phyloP scores from a whole-genome alignment of 2,329 filamentous ascomycete genomes.

The Boeremia lycopersici region DNA sequence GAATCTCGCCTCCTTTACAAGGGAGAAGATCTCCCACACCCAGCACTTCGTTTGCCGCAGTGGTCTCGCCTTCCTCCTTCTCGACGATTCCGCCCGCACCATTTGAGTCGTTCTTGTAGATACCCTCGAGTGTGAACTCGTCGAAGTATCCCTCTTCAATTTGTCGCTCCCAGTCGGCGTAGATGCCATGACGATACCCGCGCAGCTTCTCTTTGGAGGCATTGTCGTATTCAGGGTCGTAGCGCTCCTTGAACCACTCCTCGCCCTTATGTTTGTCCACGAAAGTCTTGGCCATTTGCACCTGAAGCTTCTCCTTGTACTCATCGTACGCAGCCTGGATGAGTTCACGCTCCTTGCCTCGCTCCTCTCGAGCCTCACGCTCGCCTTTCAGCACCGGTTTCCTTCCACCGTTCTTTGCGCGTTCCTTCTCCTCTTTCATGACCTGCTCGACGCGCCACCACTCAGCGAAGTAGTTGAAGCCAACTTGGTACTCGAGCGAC shows the following conservation, averaged over 20 bases:
- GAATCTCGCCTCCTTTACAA: constrained; percentile 79
- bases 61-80: constrained; percentile 94
- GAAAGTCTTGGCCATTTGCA: constrained; percentile 83
- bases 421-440: constrained; percentile 81
- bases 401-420: constrained; percentile 70
- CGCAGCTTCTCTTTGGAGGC: constrained; percentile 75
- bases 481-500: constrained; percentile 77
- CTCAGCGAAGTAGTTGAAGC: constrained; percentile 84
- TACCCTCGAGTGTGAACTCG: constrained; percentile 90
- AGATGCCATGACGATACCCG: constrained; percentile 78
- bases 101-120: constrained; percentile 91
- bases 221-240: constrained; percentile 81
- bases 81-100: constrained; percentile 83
- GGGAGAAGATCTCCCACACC: constrained; percentile 91
- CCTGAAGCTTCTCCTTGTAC: constrained; percentile 69
- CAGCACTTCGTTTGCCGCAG: constrained; percentile 87
- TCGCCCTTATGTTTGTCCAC: constrained; percentile 92
- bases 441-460: constrained; percentile 85
- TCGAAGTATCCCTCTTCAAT: constrained; percentile 86
- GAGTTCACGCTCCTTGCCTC: constrained; percentile 77
- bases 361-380: constrained; percentile 72
- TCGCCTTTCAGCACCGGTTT: constrained; percentile 68
- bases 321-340: constrained; percentile 73
- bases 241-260: constrained; percentile 97
- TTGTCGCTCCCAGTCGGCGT: constrained; percentile 88